Evolutionary conservation across 331 rosid species (phyloP).

Genomic region (Acacia concinna): DNA sequence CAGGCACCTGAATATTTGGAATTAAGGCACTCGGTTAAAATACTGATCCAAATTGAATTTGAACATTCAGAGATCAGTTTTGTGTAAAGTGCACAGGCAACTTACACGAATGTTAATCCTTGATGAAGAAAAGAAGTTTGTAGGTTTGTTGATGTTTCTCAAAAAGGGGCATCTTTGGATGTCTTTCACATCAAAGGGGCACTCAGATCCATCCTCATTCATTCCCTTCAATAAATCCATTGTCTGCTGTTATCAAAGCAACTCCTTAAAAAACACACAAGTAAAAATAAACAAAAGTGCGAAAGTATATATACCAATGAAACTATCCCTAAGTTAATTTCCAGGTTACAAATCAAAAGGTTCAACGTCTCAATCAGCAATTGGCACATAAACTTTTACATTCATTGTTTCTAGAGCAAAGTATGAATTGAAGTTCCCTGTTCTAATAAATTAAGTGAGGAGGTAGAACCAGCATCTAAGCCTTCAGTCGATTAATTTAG

Average conservation of each 20-base stretch:
- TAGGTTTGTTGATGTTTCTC: constrained; percentile 60
- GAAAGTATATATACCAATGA: background rate
- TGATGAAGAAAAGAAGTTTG: constrained; percentile 58
- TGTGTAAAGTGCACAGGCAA: background rate
- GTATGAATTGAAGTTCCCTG: background rate
- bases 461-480: background rate
- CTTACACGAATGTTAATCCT: constrained; percentile 55
- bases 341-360: background rate
- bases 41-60: constrained; percentile 1
- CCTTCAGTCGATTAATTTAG: background rate
- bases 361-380: background rate
- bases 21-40: constrained; percentile 6
- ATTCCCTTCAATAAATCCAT: constrained; percentile 68
- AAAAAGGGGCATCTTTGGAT: constrained; percentile 76
- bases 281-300: background rate
- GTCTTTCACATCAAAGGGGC: constrained; percentile 58
- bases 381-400: background rate
- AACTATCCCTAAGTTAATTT: background rate
- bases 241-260: constrained; percentile 33
- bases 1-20: constrained; percentile 38
- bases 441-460: background rate
- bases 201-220: constrained; percentile 49
- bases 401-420: background rate
- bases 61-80: background rate
- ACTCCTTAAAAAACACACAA: constrained; percentile 31